Evolutionary conservation across 148 eudicot species (phyloP), one percentile per base, ranked within the genome.

Genomic region (Vaccinium myrtillus): DNA sequence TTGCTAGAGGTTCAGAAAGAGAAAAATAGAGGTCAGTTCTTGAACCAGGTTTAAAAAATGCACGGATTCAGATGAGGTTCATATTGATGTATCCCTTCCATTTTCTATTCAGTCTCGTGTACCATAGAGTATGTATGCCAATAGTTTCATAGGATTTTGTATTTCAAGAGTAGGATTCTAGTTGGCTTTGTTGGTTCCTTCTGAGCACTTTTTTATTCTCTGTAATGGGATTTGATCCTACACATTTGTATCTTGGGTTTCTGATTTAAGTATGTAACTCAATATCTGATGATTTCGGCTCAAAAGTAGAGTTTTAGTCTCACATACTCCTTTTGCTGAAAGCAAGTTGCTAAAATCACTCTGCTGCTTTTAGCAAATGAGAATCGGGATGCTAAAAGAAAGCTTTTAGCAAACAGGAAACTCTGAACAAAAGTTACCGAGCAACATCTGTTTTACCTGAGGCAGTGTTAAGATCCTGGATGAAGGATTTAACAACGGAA

Each of bases 31-130:
- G 30, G 39, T 55, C 23, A 15, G 79, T 76, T 43, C 15, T 48
- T 75, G 43, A 19, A 18, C 13, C 8, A 19, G 78, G 11, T 75
- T 11, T 13, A 30, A 75, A 30, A 16, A 39, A 48, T 19, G 78
- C 23, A 46, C 48, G 21, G 25, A 18, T 16, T 43, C 61, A 51
- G 61, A 50, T n/a, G 39, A 51, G 39, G 25, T 51, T 39, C 59
- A 51, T 77, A 51, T 77, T 77, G 39, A 77, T 51, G 80, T 50
- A 53, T 77, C 21, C n/a, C 69, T 23, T 77, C 58, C 79, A 49
- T 77, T 49, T 77, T 53, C 46, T 77, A 2, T 39, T 16, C 12
- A 14, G 51, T 77, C 16, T 19, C 59, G 25, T 23, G 80, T 53
- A 51, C 43, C 30, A 77, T 50, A 10, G 19, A 39, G 12, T 43